These are phyloP conservation scores for Phialophora macrospora DNA, from an alignment of 2,329 filamentous ascomycete genomes.

Conservation along the genomic window DNA sequence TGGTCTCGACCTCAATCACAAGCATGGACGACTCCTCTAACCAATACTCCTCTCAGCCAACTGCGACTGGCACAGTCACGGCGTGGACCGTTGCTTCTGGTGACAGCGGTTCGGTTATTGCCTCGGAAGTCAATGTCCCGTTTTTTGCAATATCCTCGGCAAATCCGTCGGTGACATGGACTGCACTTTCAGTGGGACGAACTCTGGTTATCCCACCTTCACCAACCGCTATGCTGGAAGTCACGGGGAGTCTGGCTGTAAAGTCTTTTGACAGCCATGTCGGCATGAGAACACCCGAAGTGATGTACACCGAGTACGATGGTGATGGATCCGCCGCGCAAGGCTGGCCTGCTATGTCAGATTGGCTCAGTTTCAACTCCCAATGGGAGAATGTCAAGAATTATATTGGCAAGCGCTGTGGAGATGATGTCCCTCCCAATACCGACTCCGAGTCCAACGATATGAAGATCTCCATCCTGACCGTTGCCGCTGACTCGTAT, in stretches of 20 bases:
- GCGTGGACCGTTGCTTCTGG: constrained; percentile 20
- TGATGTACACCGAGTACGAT: constrained; percentile 40
- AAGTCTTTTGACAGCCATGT: constrained; percentile 9
- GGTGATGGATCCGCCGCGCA: constrained; percentile 34
- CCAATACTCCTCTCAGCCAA: constrained; percentile 1
- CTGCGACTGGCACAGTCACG: neutral
- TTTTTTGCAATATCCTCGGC: constrained; percentile 21
- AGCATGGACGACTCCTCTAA: neutral
- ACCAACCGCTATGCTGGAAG: constrained; percentile 7
- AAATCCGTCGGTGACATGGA: constrained; percentile 24
- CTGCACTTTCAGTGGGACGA: constrained; percentile 11
- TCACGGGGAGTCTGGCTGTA: constrained; percentile 15
- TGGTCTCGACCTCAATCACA: neutral
- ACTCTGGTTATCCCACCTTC: constrained; percentile 13
- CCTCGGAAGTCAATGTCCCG: constrained; percentile 17
- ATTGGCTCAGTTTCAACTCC: constrained; percentile 37
- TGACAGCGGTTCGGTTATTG: constrained; percentile 17
- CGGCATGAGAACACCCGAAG: constrained; percentile 25
- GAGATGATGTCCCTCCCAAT: constrained; percentile 17
- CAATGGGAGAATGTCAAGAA: constrained; percentile 25
- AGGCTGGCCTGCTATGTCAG: constrained; percentile 35
- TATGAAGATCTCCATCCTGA: constrained; percentile 39
- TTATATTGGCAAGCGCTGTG: constrained; percentile 24
- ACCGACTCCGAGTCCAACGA: constrained; percentile 32
- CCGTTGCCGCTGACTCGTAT: constrained; percentile 34